Evolutionary conservation across 1,284 basidiomycete genomes (phyloP).

Genomic region (Tylopilus sp.): DNA sequence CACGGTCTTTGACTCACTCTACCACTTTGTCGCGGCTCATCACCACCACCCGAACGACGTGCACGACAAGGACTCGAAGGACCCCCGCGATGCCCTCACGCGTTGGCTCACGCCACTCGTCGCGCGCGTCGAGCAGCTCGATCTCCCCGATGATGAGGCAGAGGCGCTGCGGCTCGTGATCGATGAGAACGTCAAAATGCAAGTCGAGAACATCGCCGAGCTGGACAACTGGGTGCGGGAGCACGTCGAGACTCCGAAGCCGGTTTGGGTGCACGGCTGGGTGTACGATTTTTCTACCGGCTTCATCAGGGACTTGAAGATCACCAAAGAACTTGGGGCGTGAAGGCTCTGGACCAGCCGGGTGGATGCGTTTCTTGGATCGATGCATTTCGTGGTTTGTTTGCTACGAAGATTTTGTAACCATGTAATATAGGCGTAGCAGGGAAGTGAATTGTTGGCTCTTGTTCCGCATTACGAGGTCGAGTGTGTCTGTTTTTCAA

Average conservation of each 20-base stretch:
- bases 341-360: neutral
- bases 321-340: constrained; percentile 37
- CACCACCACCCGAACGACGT: neutral
- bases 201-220: constrained; percentile 62
- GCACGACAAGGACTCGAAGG: constrained; percentile 11
- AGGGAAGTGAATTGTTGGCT: no score
- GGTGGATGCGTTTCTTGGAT: no score
- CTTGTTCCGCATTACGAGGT: no score
- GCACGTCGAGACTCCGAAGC: constrained; percentile 38
- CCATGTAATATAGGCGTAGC: no score
- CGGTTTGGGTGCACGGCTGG: constrained; percentile 77
- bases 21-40: constrained; percentile 1
- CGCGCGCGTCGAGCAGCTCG: constrained; percentile 35
- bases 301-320: constrained; percentile 59
- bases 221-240: constrained; percentile 53
- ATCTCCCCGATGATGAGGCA: constrained; percentile 37
- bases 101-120: constrained; percentile 74
- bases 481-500: no score
- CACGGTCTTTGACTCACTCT: constrained; percentile 18
- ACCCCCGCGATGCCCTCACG: constrained; percentile 38
- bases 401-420: no score
- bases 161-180: constrained; percentile 41
- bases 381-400: no score
- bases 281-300: constrained; percentile 75
- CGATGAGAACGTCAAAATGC: constrained; percentile 71